phyloP scores from a whole-genome alignment of 805 yeast genomes.

The Phaffomyces antillensis region DNA sequence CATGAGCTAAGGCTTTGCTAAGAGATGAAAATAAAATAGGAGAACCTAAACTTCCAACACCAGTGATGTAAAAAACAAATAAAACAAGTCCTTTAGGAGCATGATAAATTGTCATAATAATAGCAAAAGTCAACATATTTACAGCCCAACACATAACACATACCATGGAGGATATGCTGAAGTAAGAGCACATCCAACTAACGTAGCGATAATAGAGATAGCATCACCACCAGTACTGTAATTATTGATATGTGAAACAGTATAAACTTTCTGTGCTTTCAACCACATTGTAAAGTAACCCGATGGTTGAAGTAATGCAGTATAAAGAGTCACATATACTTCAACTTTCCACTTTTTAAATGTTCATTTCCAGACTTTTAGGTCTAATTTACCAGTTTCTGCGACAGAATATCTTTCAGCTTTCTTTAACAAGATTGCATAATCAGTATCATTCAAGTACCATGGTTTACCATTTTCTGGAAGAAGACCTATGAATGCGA shows the following conservation, averaged over 20 bases:
- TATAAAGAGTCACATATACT: background rate
- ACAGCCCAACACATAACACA: background rate
- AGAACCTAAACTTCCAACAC: constrained; percentile 51
- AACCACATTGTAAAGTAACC: constrained; percentile 6
- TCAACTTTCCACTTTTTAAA: constrained; percentile 2
- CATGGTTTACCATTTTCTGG: constrained; percentile 5
- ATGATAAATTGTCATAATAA: constrained; percentile 47
- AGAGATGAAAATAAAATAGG: constrained; percentile 51
- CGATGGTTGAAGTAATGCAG: constrained; percentile 1
- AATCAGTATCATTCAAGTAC: background rate
- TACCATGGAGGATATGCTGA: constrained; percentile 4
- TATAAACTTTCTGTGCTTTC: constrained; percentile 1
- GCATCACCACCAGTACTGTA: background rate
- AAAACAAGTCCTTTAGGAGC: constrained; percentile 43
- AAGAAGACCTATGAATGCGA: constrained; percentile 1
- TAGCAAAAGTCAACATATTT: constrained; percentile 34
- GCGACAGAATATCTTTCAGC: constrained; percentile 3
- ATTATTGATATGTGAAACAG: constrained; percentile 2
- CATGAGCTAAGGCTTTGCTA: constrained; percentile 47
- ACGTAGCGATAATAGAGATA: background rate
- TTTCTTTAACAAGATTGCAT: background rate
- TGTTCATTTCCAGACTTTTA: constrained; percentile 2
- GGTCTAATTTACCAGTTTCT: background rate
- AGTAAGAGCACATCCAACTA: constrained; percentile 1
- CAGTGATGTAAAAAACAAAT: constrained; percentile 45